Evolutionary conservation across 2,329 filamentous ascomycete species (phyloP).

Genomic region (Fusarium euwallaceae): DNA sequence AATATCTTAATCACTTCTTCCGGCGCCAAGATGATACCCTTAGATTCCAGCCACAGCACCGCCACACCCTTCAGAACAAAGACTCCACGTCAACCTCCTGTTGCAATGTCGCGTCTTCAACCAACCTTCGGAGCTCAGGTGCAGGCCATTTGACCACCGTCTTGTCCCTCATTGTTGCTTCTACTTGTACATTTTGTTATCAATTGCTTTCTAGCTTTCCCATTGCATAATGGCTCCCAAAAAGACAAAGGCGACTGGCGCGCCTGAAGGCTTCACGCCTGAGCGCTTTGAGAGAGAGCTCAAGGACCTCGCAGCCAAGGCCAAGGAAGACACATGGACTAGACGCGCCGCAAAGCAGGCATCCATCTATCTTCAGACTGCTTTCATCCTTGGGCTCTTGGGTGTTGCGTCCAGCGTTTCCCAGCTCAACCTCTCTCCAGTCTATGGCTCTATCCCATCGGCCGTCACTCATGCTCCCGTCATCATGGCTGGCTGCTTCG

Average conservation of each 20-base stretch:
- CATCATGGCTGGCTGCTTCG: slow-evolving; percentile 74
- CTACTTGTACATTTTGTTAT: slow-evolving; percentile 20
- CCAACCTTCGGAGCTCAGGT: slow-evolving; percentile 47
- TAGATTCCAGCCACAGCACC: slow-evolving; percentile 35
- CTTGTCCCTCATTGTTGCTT: slow-evolving; percentile 5
- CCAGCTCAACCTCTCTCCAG: slow-evolving; percentile 82
- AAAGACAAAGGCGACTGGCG: slow-evolving; percentile 41
- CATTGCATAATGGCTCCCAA: slow-evolving; percentile 39
- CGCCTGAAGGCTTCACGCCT: slow-evolving; percentile 58
- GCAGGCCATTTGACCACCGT: slow-evolving; percentile 49
- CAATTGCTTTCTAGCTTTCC: slow-evolving; percentile 3
- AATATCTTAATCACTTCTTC: neutral
- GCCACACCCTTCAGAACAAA: slow-evolving; percentile 35
- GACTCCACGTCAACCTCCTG: slow-evolving; percentile 42
- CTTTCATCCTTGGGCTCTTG: slow-evolving; percentile 50
- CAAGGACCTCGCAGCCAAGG: slow-evolving; percentile 62
- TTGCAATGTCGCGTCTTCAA: slow-evolving; percentile 32
- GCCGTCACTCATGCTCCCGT: slow-evolving; percentile 77
- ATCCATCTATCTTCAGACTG: slow-evolving; percentile 53
- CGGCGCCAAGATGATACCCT: neutral
- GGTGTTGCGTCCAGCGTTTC: slow-evolving; percentile 78
- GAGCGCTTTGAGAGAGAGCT: slow-evolving; percentile 68
- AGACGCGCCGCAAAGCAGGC: slow-evolving; percentile 54
- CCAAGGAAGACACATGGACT: slow-evolving; percentile 49
- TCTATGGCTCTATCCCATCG: slow-evolving; percentile 88